Evolutionary conservation across 768 basidiomycete species (phyloP).

Genomic region (Postia placenta): DNA sequence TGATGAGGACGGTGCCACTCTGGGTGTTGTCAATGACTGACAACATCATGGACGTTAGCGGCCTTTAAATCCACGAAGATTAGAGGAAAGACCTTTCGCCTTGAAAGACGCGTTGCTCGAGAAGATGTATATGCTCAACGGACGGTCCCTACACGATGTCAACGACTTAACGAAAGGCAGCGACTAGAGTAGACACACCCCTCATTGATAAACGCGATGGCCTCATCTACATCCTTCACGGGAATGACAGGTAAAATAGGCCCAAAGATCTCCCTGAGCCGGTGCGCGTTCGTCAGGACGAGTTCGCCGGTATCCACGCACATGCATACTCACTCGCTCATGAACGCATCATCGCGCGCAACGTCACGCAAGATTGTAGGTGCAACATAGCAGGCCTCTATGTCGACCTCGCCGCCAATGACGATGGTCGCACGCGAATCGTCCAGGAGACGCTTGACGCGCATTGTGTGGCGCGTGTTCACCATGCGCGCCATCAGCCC

Average conservation of each 20-base stretch:
- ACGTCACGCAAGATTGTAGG: conserved; percentile 70
- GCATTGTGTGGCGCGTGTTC: conserved; percentile 44
- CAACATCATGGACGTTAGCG: not conserved
- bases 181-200: conserved; percentile 31
- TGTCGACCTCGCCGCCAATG: conserved; percentile 57
- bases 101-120: conserved; percentile 54
- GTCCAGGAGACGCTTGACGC: conserved; percentile 58
- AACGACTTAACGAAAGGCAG: not conserved
- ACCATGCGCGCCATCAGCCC: conserved; percentile 48
- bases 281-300: not conserved
- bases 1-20: conserved; percentile 61
- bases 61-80: too few species aligned
- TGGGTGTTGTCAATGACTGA: conserved; percentile 56
- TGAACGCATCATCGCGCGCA: conserved; percentile 56
- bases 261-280: conserved; percentile 78
- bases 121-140: conserved; percentile 79
- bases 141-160: conserved; percentile 47
- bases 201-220: conserved; percentile 59
- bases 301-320: not conserved
- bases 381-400: conserved; percentile 52
- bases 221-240: conserved; percentile 62
- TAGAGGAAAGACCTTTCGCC: conserved; percentile 41
- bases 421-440: conserved; percentile 59
- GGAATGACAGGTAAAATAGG: conserved; percentile 73
- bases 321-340: conserved; percentile 58